Percentiles rank a stretch among this genome's conserved stretches.
Conservation (phyloP, 805 yeast species). For the Candida jianshihensis region DNA sequence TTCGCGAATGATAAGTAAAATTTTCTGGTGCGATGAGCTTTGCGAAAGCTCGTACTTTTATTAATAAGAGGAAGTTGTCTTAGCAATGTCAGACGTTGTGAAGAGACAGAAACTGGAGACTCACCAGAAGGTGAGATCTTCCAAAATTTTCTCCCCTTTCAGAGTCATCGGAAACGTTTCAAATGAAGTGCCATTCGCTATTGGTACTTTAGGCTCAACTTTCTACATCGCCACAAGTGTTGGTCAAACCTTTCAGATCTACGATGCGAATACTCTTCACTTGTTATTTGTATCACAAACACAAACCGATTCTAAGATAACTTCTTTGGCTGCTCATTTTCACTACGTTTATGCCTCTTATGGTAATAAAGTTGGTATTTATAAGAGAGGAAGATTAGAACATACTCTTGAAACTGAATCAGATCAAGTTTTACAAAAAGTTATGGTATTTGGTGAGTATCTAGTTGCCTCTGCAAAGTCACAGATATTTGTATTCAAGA, state of each 20-base stretch:
- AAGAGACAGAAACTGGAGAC: conserved; percentile 15
- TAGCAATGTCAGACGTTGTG: conserved; percentile 1
- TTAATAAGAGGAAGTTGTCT: background rate
- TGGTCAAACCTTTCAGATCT: conserved; percentile 85
- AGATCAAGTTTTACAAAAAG: conserved; percentile 34
- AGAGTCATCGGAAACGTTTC: conserved; percentile 90
- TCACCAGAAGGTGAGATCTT: conserved; percentile 24
- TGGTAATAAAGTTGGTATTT: conserved; percentile 67
- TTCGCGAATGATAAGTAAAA: background rate
- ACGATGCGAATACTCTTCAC: conserved; percentile 83
- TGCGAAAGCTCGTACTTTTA: too few relatives aligned
- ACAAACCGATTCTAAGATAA: conserved; percentile 66
- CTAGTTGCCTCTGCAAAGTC: conserved; percentile 51
- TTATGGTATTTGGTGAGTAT: conserved; percentile 72
- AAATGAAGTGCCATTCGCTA: conserved; percentile 75
- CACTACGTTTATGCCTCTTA: conserved; percentile 79
- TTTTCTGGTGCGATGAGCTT: background rate
- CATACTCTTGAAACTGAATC: conserved; percentile 28
- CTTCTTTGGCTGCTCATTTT: conserved; percentile 69
- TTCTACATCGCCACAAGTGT: conserved; percentile 86
- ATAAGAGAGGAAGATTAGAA: conserved; percentile 68
- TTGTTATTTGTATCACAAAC: conserved; percentile 78
- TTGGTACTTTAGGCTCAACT: conserved; percentile 83
- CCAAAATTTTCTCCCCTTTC: conserved; percentile 77
- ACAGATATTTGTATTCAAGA: conserved; percentile 47